These are phyloP conservation scores for Pelargonium fulgidum DNA, from an alignment of 441 rosid genomes.

Conservation along the genomic window DNA sequence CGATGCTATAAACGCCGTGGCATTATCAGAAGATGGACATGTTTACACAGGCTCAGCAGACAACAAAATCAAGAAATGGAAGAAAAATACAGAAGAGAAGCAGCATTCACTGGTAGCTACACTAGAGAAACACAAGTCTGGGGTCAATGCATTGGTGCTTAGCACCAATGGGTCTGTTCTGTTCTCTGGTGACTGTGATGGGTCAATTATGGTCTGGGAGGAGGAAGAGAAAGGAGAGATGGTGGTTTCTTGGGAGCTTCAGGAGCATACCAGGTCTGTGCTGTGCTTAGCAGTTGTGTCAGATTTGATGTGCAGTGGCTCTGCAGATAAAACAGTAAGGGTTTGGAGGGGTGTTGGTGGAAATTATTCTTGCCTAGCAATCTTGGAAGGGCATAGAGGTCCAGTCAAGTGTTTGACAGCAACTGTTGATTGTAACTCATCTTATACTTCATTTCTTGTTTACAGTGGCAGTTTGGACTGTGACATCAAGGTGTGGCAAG, in stretches of 20 bases:
- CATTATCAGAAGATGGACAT: conserved; percentile 47
- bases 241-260: conserved; percentile 34
- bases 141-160: conserved; percentile 70
- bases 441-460: conserved; percentile 37
- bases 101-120: conserved; percentile 46
- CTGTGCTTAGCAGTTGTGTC: conserved; percentile 54
- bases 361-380: conserved; percentile 50
- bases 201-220: conserved; percentile 68
- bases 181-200: conserved; percentile 64
- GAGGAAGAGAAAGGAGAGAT: conserved; percentile 29
- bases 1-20: conserved; percentile 78
- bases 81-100: conserved; percentile 38
- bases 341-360: conserved; percentile 47
- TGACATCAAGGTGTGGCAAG: conserved; percentile 78
- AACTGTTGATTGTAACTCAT: conserved; percentile 20
- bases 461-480: conserved; percentile 87
- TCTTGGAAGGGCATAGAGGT: conserved; percentile 71
- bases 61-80: conserved; percentile 71
- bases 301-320: conserved; percentile 69
- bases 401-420: conserved; percentile 86
- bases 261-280: conserved; percentile 70
- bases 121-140: conserved; percentile 64
- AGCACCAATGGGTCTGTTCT: conserved; percentile 44
- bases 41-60: conserved; percentile 87
- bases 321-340: conserved; percentile 71